Evolutionary conservation across 2,329 filamentous ascomycete genomes (phyloP), one percentile per base, ranked within the genome.

Genomic region (Podosphaera fusca): DNA sequence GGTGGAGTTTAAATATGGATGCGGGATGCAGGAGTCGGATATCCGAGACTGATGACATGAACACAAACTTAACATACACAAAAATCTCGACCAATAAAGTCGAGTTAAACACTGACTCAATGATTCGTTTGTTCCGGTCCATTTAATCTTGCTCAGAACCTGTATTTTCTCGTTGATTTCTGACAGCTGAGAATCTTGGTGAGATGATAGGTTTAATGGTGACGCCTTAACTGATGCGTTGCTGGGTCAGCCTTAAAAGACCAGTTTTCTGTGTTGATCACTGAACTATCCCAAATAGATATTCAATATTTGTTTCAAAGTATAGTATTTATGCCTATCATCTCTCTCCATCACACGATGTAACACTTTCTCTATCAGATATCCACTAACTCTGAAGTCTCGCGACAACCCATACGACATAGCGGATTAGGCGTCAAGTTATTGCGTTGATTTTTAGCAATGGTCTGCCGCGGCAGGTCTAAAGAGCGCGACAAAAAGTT

Each of bases 401-500:
- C 21, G 21, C 21, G 21, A 21, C 21, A 21, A 21, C 21, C 21
- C 21, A 21, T 21, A 21, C 21, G 21, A 21, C 21, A 21, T 21
- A 21, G 21, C 21, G 21, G 21, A 21, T 21, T 21, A 21, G 21
- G 21, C 21, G 21, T 21, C 21, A 21, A 21, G 21, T 21, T 21
- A 21, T 21, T 21, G 21, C 21, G 21, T 21, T 21, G 21, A 21
- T 21, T 21, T 42, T 42, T 8, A 35, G 29, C 30, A n/a, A 57
- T 57, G 56, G 38, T 65, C 40, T 59, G 63, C 12, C 63, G 66
- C 60, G 65, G 63, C 12, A 63, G 63, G 59, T 67, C 66, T 10
- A 67, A 65, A 55, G 67, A 68, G 51, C 61, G 63, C n/a, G 63
- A 60, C 55, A 72, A 75, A 59, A 80, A 78, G 70, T 74, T 76